Base-by-base conservation (phyloP, 169 alveolate genomes). In the Cryptosporidium muris region DNA sequence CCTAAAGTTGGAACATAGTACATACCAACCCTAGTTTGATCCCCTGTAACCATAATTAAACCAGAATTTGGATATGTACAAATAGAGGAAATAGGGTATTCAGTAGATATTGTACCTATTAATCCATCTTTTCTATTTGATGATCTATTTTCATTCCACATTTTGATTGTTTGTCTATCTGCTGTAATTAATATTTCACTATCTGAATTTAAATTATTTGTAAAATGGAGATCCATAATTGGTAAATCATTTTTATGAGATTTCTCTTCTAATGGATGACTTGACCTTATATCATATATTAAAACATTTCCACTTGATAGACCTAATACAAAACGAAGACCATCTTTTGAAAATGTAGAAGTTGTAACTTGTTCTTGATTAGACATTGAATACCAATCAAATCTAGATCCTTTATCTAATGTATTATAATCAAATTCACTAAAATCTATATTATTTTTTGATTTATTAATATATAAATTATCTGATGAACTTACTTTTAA, bases 1-100 rank as follows among this genome's bases (percentile, higher is more conserved):
- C 99, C 99, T 45, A 97, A 82, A 66, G 90, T 88, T 11, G 99
- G 99, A 5, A 96, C 90, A 85, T 95, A 97, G 89, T 94, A 96
- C 16, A 95, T 91, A 47, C 97, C 99, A 1, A 97, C 91, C 85
- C 97, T 94, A 42, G 95, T 92, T 62, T 94, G 91, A 89, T 97
- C 99, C 42, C 96, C 93, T 2, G 97, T 98, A 7, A 94, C 92
- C 88, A 96, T 94, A 64, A 97, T 90, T 81, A 97, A 63, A 9
- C 99, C 99, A 6, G 96, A 90, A 65, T 95, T 92, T 8, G 94
- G 94, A 66, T 92, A 93, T 60, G 93, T 45, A 63, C 92, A 93
- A 45, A 95, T 90, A 47, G 91, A 92, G 68, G 94, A 93, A 2
- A 95, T 92, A 51, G 91, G 92, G 11, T 81, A 80, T 52, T 91